Base-by-base conservation (phyloP, 352 stramenopile species). In the Pythium phragmiticola region DNA sequence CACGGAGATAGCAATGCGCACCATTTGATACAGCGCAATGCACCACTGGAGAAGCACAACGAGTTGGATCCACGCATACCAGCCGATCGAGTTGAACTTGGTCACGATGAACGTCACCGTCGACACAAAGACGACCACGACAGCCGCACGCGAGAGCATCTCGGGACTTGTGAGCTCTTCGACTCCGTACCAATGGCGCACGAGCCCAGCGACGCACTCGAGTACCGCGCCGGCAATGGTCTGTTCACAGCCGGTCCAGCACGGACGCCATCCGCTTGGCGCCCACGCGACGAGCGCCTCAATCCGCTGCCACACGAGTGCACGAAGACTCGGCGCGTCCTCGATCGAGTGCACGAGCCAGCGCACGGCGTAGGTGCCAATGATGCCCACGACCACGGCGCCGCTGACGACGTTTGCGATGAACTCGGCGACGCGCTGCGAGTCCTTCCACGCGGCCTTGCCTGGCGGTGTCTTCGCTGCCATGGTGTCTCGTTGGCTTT, bases 1-100 rank as follows among this genome's bases (percentile, higher is more conserved):
- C 39, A 90, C 60, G 1, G 81, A 89, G 8, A 89, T 33, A n/a
- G 72, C 61, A 33, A 90, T 89, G 45, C 81, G 79, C 19, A 69
- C 55, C 62, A 88, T 74, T 53, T 89, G 79, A 57, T 90, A 90
- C 34, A 90, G 64, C 19, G 81, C 81, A 14, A 88, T 63, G 55
- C 82, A 66, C 79, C 77, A 88, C 62, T 89, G 79, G 51, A 87
- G 52, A 34, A 87, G 70, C n/a, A 87, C 70, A 30, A 84, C 74
- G 12, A 84, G 7, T 52, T 89, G 81, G 37, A 87, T 60, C 17
- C 75, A 77, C 41, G 68, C 73, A 53, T 81, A 86, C 76, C 80
- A 89, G 43, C 80, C 79, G 34, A 87, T 73, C 65, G 64, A 82
- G 52, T 87, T 83, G 70, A 84, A 87, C 55, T 84, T 85, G 74